Base-by-base conservation (phyloP, 139 green algal genomes). In the Gonium pectorale region DNA sequence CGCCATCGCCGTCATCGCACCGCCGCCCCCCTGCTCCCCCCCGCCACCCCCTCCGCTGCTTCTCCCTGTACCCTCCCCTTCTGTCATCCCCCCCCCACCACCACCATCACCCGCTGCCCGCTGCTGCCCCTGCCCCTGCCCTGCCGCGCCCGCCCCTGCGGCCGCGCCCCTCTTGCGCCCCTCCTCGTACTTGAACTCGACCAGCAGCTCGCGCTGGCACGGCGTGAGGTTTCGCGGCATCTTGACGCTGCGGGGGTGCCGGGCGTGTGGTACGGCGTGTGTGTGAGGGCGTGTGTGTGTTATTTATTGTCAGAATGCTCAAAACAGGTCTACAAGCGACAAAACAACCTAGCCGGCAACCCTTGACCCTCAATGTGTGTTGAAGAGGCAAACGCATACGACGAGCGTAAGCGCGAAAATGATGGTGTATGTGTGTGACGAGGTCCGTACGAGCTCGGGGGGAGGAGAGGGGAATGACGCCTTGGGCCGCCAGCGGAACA, bases 191-290 rank as follows among this genome's bases (percentile, higher is more conserved):
- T 85, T 54, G 70, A 92, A 91, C 59, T 88, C 66, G 27, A 81
- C 22, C 35, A 93, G 70, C 56, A 93, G 78, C 81, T 89, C 81
- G 3, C 80, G 72, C 66, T 93, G 90, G 4, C 87, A 71, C 19
- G 69, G 59, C 21, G 83, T 91, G 1, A 90, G 62, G 17, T 41
- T 51, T 5, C 72, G 75, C 0, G 88, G 90, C 80, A 89, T 70
- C 3, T 54, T 33, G 31, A 90, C 82, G 38, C 81, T 89, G 82
- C 43, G 71, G 43, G 59, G 21, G 66, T 35, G 3, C 7, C 6
- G 24, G 19, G 66, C 1, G 22, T 33, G 38, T 19, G 22, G 22
- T 29, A 33, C 1, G 38, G 66, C 24, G 19, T 66, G 56, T 66
- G 21, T 13, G 7, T 66, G 56, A 13, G 19, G 56, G 7, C 19